Evolutionary conservation across 2,329 filamentous ascomycete species (phyloP).

Genomic region (Diaporthe caulivora): DNA sequence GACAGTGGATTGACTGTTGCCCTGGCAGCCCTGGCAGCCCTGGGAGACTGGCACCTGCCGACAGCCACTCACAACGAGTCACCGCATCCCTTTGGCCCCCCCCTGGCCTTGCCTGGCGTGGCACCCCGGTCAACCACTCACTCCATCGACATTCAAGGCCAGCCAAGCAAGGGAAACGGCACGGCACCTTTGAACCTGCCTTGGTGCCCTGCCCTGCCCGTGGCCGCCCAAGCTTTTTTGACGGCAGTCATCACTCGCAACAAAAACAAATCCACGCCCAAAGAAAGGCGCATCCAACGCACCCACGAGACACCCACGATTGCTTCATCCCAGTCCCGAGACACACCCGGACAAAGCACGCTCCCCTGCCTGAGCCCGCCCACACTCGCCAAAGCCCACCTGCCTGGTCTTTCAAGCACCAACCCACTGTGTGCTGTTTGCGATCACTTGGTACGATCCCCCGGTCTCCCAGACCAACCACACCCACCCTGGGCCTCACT

Average conservation of each 20-base stretch:
- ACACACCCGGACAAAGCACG: constrained; percentile 27
- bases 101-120: constrained; percentile 12
- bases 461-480: neutral
- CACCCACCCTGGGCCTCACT: constrained; percentile 25
- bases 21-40: constrained; percentile 30
- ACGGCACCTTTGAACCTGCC: constrained; percentile 12
- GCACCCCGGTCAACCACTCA: neutral
- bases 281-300: neutral
- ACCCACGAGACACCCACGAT: neutral
- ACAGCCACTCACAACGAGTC: constrained; percentile 21
- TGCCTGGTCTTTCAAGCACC: constrained; percentile 23
- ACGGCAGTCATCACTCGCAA: constrained; percentile 9
- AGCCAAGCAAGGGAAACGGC: constrained; percentile 23
- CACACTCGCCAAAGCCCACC: neutral
- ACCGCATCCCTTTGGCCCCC: neutral
- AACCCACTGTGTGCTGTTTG: constrained; percentile 28
- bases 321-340: constrained; percentile 4
- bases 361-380: neutral
- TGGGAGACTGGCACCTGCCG: constrained; percentile 21
- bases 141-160: constrained; percentile 13
- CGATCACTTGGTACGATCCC: constrained; percentile 35
- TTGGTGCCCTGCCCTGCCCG: constrained; percentile 30
- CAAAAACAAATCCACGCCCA: constrained; percentile 32
- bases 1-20: constrained; percentile 24
- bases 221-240: constrained; percentile 35